These are phyloP conservation scores for Clonostachys sp. DNA, from an alignment of 2,329 filamentous ascomycete genomes.

Conservation along the genomic window DNA sequence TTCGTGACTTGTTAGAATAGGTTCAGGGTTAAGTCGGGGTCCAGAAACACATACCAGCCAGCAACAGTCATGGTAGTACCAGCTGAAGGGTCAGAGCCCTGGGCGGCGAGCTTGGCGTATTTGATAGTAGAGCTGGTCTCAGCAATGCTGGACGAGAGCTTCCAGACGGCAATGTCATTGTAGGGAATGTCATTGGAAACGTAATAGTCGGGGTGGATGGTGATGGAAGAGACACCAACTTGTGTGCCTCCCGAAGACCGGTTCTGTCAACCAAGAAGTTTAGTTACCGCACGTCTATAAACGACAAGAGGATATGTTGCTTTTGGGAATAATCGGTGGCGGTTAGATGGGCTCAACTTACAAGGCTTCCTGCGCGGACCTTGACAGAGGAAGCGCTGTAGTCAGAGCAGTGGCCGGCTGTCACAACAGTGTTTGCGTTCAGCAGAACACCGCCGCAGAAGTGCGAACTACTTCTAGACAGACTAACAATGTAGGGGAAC, in stretches of 20 bases:
- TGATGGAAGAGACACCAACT: slow-evolving; percentile 13
- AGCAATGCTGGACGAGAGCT: slow-evolving; percentile 13
- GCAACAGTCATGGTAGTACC: slow-evolving; percentile 1
- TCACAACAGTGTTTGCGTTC: slow-evolving; percentile 22
- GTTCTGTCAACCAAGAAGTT: too few relatives aligned
- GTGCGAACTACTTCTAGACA: slow-evolving; percentile 8
- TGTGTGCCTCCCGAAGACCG: slow-evolving; percentile 12
- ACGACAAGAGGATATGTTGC: background rate
- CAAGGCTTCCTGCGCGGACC: slow-evolving; percentile 18
- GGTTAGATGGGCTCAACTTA: background rate
- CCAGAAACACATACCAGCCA: slow-evolving; percentile 2
- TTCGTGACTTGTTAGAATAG: background rate
- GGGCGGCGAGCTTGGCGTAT: slow-evolving; percentile 1
- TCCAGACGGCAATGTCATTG: slow-evolving; percentile 21
- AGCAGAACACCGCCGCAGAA: slow-evolving; percentile 20
- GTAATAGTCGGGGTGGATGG: slow-evolving; percentile 15
- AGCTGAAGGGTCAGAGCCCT: slow-evolving; percentile 2
- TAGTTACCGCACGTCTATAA: background rate
- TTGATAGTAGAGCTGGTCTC: slow-evolving; percentile 1
- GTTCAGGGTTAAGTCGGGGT: too few relatives aligned
- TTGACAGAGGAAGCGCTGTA: slow-evolving; percentile 7
- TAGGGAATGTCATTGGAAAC: slow-evolving; percentile 7
- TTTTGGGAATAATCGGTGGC: too few relatives aligned
- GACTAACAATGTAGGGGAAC: slow-evolving; percentile 22
- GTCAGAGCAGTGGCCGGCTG: slow-evolving; percentile 20